Conservation (phyloP, 352 stramenopile genomes). For the Phytophthora citricola region DNA sequence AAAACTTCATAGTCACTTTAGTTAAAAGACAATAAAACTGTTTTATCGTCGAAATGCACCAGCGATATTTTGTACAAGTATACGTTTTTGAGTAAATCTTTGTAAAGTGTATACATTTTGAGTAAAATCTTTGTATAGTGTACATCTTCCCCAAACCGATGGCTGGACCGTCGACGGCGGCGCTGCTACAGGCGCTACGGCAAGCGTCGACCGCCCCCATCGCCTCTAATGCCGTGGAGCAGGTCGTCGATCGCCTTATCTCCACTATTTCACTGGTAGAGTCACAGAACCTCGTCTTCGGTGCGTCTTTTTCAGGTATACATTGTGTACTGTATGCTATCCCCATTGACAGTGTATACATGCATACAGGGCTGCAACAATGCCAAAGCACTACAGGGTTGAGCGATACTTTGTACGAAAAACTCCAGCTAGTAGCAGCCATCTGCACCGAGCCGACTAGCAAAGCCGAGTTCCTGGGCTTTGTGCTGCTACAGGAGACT, state of each 20-base stretch:
- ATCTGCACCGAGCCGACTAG: slow-evolving; percentile 51
- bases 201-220: slow-evolving; percentile 15
- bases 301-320: slow-evolving; percentile 19
- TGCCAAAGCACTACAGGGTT: slow-evolving; percentile 9
- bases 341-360: slow-evolving; percentile 8
- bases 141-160: neutral
- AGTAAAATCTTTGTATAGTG: too few species aligned
- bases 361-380: slow-evolving; percentile 25
- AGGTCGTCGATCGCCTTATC: slow-evolving; percentile 35
- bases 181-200: slow-evolving; percentile 37
- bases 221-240: slow-evolving; percentile 17
- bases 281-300: slow-evolving; percentile 39
- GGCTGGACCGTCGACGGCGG: slow-evolving; percentile 3
- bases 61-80: too few species aligned
- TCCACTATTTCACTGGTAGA: slow-evolving; percentile 28
- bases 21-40: too few species aligned
- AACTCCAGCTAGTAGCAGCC: slow-evolving; percentile 45
- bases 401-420: slow-evolving; percentile 19
- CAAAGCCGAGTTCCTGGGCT: slow-evolving; percentile 64
- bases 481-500: slow-evolving; percentile 43
- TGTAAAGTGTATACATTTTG: too few species aligned
- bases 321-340: neutral
- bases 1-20: too few species aligned
- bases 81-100: too few species aligned
- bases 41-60: too few species aligned